Percentiles rank a stretch among this genome's conserved stretches.
Conservation (phyloP, 169 alveolate species). For the Perkinsus marinus region DNA sequence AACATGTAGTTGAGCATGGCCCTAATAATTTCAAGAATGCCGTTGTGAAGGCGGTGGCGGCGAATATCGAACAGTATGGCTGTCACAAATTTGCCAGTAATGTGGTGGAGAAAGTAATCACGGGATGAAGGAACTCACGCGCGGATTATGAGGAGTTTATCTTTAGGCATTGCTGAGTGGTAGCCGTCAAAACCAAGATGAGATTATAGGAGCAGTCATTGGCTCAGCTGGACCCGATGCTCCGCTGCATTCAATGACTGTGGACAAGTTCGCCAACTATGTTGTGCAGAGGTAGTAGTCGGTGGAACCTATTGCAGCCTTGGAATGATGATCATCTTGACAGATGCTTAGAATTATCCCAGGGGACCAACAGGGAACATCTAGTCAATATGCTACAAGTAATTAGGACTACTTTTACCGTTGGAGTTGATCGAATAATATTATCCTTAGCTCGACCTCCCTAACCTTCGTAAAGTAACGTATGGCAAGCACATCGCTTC, state of each 20-base stretch:
- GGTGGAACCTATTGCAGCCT: background rate
- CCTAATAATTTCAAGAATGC: background rate
- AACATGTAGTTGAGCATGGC: conserved; percentile 2
- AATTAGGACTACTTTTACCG: background rate
- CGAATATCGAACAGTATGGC: background rate
- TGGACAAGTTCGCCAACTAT: background rate
- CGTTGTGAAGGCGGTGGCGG: background rate
- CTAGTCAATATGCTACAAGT: background rate
- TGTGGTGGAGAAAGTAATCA: background rate
- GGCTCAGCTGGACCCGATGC: background rate
- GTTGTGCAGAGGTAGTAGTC: background rate
- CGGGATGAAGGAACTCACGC: background rate
- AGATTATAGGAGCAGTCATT: background rate
- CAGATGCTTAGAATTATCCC: background rate
- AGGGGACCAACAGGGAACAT: background rate
- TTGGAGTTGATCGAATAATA: too few relatives aligned
- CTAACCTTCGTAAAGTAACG: background rate
- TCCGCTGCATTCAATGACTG: background rate
- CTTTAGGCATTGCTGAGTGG: background rate
- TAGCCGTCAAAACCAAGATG: background rate
- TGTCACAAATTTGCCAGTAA: conserved; percentile 1
- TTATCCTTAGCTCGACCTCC: background rate
- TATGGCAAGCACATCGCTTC: background rate
- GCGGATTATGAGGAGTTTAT: background rate
- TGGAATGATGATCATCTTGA: background rate